Base-by-base conservation (phyloP, 176 grass and related monocot genomes). In the Zoysia pacifica region DNA sequence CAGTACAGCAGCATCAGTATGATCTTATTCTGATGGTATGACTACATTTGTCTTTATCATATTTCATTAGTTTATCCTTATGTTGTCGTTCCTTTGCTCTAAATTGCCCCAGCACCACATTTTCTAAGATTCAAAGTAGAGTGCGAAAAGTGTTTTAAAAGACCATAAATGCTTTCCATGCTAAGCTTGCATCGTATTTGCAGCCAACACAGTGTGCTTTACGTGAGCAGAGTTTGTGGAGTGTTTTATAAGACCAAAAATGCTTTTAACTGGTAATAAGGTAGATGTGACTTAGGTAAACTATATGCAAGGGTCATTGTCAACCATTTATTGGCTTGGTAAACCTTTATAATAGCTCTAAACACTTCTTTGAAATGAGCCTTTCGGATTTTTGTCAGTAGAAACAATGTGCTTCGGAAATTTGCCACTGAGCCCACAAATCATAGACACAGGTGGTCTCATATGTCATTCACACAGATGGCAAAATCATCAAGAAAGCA, bases 1-100 rank as follows among this genome's bases (percentile, higher is more conserved):
- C 91, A 75, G 69, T 97, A 78, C 94, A 97, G 74, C 37, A 47
- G 48, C 66, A 46, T 60, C 82, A 87, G 55, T 97, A 91, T 70
- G 85, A 97, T 90, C 83, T 97, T 72, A 94, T 97, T 81, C 80
- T 97, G 46, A 97, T 97, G 94, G 94, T 97, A 89, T 13, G 80
- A 50, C 16, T 39, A 71, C 38, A 75, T 63, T 75, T 76, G 79
- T 68, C 9, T 37, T 81, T 65, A 50, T 75, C 68, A 78, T 78
- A 79, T 69, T 62, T 84, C 47, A 43, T 63, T 18, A 55, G 49
- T 62, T 84, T 28, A 47, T 41, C 48, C 65, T 15, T 84, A 35
- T 84, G 12, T 82, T 13, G 6, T 47, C 50, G 62, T 79, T n/a
- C 43, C 46, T 69, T 73, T 55, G 65, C 73, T 83, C 18, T 54